Evolutionary conservation across 208 protist species (phyloP).

Genomic region (Leishmania tarentolae): DNA sequence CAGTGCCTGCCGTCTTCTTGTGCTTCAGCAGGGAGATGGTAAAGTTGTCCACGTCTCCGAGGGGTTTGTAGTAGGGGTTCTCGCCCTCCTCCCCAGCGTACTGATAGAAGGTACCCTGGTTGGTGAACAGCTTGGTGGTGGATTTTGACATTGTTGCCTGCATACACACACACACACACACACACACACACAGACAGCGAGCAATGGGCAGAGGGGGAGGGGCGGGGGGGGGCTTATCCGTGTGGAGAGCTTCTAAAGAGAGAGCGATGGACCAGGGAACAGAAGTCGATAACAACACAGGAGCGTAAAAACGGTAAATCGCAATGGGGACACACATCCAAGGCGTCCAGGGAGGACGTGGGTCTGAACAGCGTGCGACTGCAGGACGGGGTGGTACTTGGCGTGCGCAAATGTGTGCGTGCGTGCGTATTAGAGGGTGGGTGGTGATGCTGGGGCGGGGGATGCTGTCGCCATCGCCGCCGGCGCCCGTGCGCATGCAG

Average conservation of each 20-base stretch:
- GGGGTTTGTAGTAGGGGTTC: slow-evolving; percentile 33
- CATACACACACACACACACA: background rate
- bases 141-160: background rate
- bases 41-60: slow-evolving; percentile 29
- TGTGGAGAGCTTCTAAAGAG: background rate
- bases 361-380: background rate
- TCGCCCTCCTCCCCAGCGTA: slow-evolving; percentile 19
- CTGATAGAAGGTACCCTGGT: slow-evolving; percentile 51
- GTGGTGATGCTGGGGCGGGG: background rate
- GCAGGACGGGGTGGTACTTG: background rate
- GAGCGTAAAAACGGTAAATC: background rate
- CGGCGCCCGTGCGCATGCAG: background rate
- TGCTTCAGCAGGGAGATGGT: slow-evolving; percentile 23
- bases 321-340: too few relatives aligned
- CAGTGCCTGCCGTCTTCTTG: slow-evolving; percentile 4
- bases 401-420: background rate
- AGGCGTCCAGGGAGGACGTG: background rate
- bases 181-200: background rate
- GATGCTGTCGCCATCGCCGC: background rate
- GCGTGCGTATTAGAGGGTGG: background rate
- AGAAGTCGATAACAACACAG: background rate
- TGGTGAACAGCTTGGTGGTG: slow-evolving; percentile 30
- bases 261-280: background rate
- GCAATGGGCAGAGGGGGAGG: background rate
- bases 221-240: background rate